Conservation (phyloP, 306 rosid species). For the Pyrus pyrifolia region DNA sequence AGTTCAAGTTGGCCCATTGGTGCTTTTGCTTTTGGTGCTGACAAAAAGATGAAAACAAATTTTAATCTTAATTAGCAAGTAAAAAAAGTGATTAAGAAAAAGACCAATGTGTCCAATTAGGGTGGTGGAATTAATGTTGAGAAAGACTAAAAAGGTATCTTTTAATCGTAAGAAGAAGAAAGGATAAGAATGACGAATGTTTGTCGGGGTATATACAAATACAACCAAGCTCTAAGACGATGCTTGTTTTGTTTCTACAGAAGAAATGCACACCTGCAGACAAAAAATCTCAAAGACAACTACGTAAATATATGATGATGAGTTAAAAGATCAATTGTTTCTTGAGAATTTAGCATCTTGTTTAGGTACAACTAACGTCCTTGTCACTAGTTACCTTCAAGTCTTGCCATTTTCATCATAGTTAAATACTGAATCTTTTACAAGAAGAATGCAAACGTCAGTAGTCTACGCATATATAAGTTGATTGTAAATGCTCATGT, state of each 20-base stretch:
- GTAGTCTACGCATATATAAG: no score
- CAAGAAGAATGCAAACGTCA: no score
- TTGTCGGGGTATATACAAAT: neutral
- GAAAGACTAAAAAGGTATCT: neutral
- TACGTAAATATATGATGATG: neutral
- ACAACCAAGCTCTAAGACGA: neutral
- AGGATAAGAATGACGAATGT: neutral
- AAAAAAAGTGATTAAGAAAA: neutral
- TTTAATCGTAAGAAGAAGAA: neutral
- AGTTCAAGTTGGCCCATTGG: neutral
- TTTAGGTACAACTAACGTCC: neutral
- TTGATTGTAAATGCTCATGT: no score
- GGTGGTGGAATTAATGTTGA: slow-evolving; percentile 1
- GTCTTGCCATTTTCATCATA: no score
- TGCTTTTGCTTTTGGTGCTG: neutral
- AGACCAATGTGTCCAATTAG: neutral
- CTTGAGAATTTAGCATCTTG: neutral
- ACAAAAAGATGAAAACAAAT: neutral
- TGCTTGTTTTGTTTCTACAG: neutral
- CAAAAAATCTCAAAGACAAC: neutral
- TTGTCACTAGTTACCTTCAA: neutral
- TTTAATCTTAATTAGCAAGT: neutral
- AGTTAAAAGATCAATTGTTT: neutral
- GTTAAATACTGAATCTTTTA: no score
- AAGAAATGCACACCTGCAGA: neutral